Percentiles rank a stretch among this genome's conserved stretches.
These are phyloP conservation scores for Nakaseomyces kungkrabaensis DNA, from an alignment of 1,139 yeast genomes.

Conservation along the genomic window DNA sequence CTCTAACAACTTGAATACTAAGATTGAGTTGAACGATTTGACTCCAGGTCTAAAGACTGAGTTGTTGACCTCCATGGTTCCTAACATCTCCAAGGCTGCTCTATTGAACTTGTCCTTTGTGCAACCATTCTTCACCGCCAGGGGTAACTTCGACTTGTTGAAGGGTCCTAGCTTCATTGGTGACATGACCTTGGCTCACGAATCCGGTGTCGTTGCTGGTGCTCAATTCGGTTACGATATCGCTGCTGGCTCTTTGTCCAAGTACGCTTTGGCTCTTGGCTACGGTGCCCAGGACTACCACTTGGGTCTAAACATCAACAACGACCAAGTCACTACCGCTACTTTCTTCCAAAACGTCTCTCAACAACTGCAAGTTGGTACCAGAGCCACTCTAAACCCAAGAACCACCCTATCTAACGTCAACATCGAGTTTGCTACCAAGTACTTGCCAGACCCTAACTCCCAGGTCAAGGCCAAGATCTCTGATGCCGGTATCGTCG, in stretches of 20 bases:
- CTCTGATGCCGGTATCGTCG: conserved; percentile 93
- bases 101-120: conserved; percentile 85
- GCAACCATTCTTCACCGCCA: conserved; percentile 88
- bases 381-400: conserved; percentile 94
- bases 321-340: conserved; percentile 85
- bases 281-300: conserved; percentile 84
- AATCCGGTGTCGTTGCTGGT: conserved; percentile 85
- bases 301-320: conserved; percentile 78
- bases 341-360: conserved; percentile 96
- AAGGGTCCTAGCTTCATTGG: conserved; percentile 95
- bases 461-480: conserved; percentile 94
- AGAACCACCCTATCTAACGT: conserved; percentile 55
- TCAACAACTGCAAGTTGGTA: conserved; percentile 90
- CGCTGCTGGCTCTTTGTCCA: conserved; percentile 83
- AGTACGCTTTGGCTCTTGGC: conserved; percentile 91
- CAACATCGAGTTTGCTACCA: conserved; percentile 91
- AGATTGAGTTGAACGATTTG: conserved; percentile 84
- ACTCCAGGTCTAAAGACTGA: conserved; percentile 96
- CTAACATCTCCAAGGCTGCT: conserved; percentile 82
- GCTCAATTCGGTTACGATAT: conserved; percentile 96
- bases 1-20: conserved; percentile 84
- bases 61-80: conserved; percentile 79
- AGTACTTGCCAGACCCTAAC: conserved; percentile 78
- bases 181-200: conserved; percentile 89
- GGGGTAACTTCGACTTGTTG: conserved; percentile 89